Percentiles rank a stretch among this genome's conserved stretches.
These are phyloP conservation scores for Cyberlindnera nakhonratchasimensis DNA, from an alignment of 805 yeast genomes.

Conservation along the genomic window DNA sequence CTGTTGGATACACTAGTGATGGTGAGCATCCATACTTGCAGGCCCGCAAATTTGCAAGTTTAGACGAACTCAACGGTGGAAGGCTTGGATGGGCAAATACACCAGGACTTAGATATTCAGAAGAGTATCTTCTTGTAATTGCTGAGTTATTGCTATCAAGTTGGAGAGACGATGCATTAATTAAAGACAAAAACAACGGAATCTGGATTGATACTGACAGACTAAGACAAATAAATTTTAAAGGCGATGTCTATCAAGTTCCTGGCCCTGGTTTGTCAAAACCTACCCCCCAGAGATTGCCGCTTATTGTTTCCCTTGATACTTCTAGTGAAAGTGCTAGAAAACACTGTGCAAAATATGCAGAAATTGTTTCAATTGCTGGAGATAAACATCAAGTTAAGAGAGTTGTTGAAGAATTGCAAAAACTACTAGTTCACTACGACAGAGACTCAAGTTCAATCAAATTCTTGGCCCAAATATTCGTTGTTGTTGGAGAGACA, in stretches of 20 bases:
- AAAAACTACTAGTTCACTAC: conserved; percentile 30
- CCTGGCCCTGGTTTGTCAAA: conserved; percentile 35
- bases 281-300: conserved; percentile 43
- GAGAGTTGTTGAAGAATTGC: conserved; percentile 29
- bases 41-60: conserved; percentile 36
- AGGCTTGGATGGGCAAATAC: conserved; percentile 42
- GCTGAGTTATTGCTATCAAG: conserved; percentile 35
- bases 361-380: conserved; percentile 37
- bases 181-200: conserved; percentile 22
- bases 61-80: conserved; percentile 39
- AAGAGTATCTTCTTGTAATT: conserved; percentile 37
- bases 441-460: conserved; percentile 34
- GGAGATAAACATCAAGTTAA: conserved; percentile 27
- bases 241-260: conserved; percentile 33
- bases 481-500: no score
- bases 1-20: conserved; percentile 32
- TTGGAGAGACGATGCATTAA: conserved; percentile 37
- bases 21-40: conserved; percentile 39
- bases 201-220: conserved; percentile 33
- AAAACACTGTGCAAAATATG: conserved; percentile 40
- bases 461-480: conserved; percentile 34
- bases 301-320: conserved; percentile 42
- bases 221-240: conserved; percentile 36
- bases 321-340: conserved; percentile 34
- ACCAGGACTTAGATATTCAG: conserved; percentile 25